Conservation (phyloP, 352 stramenopile genomes). For the Globisporangium uncinulatum region DNA sequence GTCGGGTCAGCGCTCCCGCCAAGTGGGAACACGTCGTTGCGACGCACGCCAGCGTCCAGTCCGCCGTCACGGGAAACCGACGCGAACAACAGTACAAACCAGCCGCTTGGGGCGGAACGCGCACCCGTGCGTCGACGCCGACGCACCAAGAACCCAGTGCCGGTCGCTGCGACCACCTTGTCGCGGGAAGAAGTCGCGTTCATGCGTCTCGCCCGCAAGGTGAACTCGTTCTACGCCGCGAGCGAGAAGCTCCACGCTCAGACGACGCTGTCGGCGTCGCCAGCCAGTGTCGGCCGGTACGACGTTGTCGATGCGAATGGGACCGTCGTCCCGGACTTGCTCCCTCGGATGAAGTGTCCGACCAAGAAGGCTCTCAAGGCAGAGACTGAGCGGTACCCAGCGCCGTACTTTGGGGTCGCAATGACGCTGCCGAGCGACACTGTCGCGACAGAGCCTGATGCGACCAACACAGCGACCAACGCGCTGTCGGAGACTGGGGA, state of each 20-base stretch:
- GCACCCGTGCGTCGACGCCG: neutral
- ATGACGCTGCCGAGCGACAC: slow-evolving; percentile 8
- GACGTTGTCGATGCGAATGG: slow-evolving; percentile 11
- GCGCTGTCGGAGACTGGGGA: neutral
- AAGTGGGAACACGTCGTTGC: slow-evolving; percentile 1
- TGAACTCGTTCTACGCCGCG: slow-evolving; percentile 46
- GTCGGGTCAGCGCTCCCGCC: neutral
- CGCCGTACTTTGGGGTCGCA: slow-evolving; percentile 21
- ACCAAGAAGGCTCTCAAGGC: slow-evolving; percentile 19
- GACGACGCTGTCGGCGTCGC: slow-evolving; percentile 9
- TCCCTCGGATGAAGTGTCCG: slow-evolving; percentile 15
- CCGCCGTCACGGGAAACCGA: slow-evolving; percentile 2
- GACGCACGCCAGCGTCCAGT: slow-evolving; percentile 9
- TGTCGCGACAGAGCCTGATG: neutral
- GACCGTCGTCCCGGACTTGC: slow-evolving; percentile 9
- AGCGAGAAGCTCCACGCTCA: neutral
- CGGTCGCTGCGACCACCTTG: slow-evolving; percentile 18
- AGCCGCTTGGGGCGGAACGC: neutral
- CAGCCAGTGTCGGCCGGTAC: slow-evolving; percentile 7
- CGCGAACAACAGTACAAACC: neutral
- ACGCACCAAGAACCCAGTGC: slow-evolving; percentile 45
- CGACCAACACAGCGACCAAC: neutral
- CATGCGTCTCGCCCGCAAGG: slow-evolving; percentile 43
- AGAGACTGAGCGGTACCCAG: slow-evolving; percentile 10
- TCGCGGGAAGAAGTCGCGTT: slow-evolving; percentile 34